phyloP scores from a whole-genome alignment of 176 grass and related monocot genomes.

The Poa annua region DNA sequence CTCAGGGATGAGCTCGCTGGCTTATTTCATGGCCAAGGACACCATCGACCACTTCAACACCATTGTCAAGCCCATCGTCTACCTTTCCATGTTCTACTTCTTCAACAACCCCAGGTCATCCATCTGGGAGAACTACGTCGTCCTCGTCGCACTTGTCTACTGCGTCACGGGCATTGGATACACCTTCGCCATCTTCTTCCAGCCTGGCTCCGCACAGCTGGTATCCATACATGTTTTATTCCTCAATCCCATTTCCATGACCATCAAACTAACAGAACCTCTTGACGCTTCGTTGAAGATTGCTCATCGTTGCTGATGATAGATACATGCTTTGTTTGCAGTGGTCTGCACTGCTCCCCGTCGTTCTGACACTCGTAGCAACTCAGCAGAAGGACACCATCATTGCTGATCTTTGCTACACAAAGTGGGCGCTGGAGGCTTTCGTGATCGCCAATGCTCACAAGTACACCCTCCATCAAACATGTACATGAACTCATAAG shows the following conservation, averaged over 20 bases:
- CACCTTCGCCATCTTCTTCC: slow-evolving; percentile 82
- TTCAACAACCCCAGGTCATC: slow-evolving; percentile 87
- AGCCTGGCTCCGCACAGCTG: slow-evolving; percentile 73
- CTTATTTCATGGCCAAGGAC: slow-evolving; percentile 75
- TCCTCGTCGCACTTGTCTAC: slow-evolving; percentile 61
- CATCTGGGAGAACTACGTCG: slow-evolving; percentile 66
- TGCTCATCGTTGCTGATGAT: not conserved
- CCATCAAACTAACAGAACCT: not conserved
- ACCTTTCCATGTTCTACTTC: slow-evolving; percentile 91
- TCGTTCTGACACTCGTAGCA: slow-evolving; percentile 70
- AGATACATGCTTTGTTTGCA: slow-evolving; percentile 27
- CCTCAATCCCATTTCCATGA: not conserved
- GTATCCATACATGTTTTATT: slow-evolving; percentile 22
- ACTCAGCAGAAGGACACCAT: slow-evolving; percentile 71
- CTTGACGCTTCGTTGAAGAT: not conserved
- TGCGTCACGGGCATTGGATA: slow-evolving; percentile 78
- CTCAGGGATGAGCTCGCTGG: slow-evolving; percentile 75
- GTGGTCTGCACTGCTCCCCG: slow-evolving; percentile 77
- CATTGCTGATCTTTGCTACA: slow-evolving; percentile 67
- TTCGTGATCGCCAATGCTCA: slow-evolving; percentile 74
- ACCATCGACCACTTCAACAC: slow-evolving; percentile 81
- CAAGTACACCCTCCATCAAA: slow-evolving; percentile 37
- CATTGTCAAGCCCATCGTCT: slow-evolving; percentile 74
- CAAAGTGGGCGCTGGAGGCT: slow-evolving; percentile 77
- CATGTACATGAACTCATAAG: not conserved